Evolutionary conservation across 768 basidiomycete species (phyloP), one percentile per base, ranked within the genome.

Genomic region (Candolleomyces efflorescens): DNA sequence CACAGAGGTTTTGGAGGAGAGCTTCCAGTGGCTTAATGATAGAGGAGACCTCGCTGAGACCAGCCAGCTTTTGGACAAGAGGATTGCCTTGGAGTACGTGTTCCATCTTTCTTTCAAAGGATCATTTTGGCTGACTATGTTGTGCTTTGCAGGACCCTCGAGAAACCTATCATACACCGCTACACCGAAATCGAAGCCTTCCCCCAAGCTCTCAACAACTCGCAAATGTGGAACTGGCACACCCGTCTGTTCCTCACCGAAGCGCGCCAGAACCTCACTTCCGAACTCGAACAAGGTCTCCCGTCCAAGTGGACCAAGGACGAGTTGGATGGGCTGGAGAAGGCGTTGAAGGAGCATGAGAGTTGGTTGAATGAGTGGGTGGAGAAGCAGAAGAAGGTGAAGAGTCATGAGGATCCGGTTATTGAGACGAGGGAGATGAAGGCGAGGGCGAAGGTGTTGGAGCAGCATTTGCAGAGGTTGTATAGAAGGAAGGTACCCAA

Each of bases 121-220:
- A 50, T 37, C 15, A 46, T 52, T 39, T 32, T 44, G 53, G 59
- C 12, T 36, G 32, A 53, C 37, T 18, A 51, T 27, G 7, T 18
- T n/a, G 51, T 41, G 17, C 15, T 53, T 37, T 59, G 0, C 63
- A 94, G 92, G 74, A 72, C 76, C 20, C 72, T 93, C 58, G 96
- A 98, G 66, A 77, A 78, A 38, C 92, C 93, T 4, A 85, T 97
- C 61, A 80, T 92, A 49, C 82, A 87, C 68, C 90, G 97, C 12
- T 93, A 94, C 75, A 82, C 85, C 69, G 97, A 99, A 73, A 89
- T 90, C 47, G 84, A 90, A 62, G 85, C 85, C 26, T 94, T 97
- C 73, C 90, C 91, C 3, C 81, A 84, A 60, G 85, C 87, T 1
- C 78, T 98, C 55, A 89, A 93, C 66, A 87, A 81, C 73, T 86